Evolutionary conservation across 1,139 yeast species (phyloP).

Genomic region (Pichia sp.): DNA sequence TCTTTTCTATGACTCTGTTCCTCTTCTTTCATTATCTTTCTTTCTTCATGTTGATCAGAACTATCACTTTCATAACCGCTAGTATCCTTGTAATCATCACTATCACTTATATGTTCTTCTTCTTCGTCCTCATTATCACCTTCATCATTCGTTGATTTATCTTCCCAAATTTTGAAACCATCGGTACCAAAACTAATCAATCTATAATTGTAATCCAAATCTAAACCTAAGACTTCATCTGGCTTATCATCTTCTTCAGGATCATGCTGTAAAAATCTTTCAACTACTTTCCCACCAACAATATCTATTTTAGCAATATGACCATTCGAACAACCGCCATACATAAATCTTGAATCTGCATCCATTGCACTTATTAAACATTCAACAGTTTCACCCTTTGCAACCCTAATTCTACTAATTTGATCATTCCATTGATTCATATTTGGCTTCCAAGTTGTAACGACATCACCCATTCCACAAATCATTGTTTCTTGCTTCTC

Average conservation of each 20-base stretch:
- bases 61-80: neutral
- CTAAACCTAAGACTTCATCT: conserved; percentile 60
- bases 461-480: conserved; percentile 81
- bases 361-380: conserved; percentile 70
- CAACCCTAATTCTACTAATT: conserved; percentile 66
- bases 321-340: conserved; percentile 91
- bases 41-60: conserved; percentile 2
- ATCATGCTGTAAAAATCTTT: conserved; percentile 58
- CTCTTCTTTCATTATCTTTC: conserved; percentile 13
- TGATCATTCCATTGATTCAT: conserved; percentile 66
- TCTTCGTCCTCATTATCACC: conserved; percentile 27
- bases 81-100: conserved; percentile 18
- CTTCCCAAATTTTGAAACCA: conserved; percentile 64
- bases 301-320: conserved; percentile 60
- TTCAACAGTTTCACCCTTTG: conserved; percentile 72
- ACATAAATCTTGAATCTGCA: conserved; percentile 57
- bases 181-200: conserved; percentile 83
- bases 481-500: conserved; percentile 47
- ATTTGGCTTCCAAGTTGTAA: conserved; percentile 80
- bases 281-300: conserved; percentile 57
- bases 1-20: conserved; percentile 16
- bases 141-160: conserved; percentile 25
- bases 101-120: conserved; percentile 16
- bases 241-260: conserved; percentile 26
- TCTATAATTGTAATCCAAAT: conserved; percentile 74